Percentiles rank a stretch among this genome's conserved stretches.
These are phyloP conservation scores for Sclerotiophoma versabilis DNA, from an alignment of 2,329 filamentous ascomycete genomes.

Conservation along the genomic window DNA sequence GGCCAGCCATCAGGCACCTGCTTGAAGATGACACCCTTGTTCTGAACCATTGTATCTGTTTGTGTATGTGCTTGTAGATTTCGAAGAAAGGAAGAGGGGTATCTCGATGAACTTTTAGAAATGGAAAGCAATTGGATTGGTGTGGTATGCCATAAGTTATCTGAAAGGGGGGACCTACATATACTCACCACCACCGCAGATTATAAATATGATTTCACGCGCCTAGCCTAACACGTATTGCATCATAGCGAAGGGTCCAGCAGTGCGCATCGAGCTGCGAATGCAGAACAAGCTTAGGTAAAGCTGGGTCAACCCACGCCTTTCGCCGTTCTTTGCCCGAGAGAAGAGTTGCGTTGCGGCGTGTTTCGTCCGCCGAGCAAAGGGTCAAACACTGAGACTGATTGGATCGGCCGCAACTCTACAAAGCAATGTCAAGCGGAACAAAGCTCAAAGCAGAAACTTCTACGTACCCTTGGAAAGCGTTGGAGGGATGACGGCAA, in stretches of 20 bases:
- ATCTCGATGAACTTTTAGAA: neutral
- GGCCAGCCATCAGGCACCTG: conserved; percentile 71
- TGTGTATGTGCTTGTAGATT: conserved; percentile 1
- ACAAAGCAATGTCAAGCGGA: conserved; percentile 3
- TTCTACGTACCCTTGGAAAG: conserved; percentile 21
- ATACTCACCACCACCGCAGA: conserved; percentile 4
- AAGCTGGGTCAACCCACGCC: conserved; percentile 1
- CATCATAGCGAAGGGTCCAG: conserved; percentile 15
- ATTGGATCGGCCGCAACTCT: conserved; percentile 6
- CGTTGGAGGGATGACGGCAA: conserved; percentile 26
- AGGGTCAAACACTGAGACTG: neutral
- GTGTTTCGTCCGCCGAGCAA: conserved; percentile 12
- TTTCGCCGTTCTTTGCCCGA: conserved; percentile 16
- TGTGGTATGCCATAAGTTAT: neutral
- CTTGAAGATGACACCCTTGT: conserved; percentile 80
- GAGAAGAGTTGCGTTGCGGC: conserved; percentile 5
- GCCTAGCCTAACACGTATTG: conserved; percentile 12
- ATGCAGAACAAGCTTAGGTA: conserved; percentile 1
- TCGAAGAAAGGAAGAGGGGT: conserved; percentile 4
- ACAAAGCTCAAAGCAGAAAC: conserved; percentile 16
- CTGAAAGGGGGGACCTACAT: conserved; percentile 4
- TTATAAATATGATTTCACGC: conserved; percentile 9
- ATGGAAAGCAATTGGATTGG: neutral
- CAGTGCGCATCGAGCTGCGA: neutral
- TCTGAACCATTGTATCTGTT: conserved; percentile 59